Percentiles rank a stretch among this genome's conserved stretches.
These are phyloP conservation scores for Atkinsonella texensis DNA, from an alignment of 2,329 filamentous ascomycete species.

Conservation along the genomic window DNA sequence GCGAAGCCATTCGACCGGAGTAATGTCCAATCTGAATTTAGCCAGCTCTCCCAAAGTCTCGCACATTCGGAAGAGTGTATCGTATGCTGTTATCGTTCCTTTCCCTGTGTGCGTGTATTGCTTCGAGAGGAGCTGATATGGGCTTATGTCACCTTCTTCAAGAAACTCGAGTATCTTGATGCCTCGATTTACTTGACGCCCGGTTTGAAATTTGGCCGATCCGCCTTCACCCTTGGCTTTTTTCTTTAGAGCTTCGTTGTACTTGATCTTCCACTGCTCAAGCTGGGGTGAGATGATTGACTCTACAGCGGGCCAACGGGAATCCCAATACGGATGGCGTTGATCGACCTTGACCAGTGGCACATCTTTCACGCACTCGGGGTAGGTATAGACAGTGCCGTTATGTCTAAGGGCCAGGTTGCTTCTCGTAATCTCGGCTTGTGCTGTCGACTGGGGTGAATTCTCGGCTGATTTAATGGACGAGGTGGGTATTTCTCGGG, in stretches of 20 bases:
- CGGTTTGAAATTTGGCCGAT: conserved; percentile 39
- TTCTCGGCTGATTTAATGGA: conserved; percentile 15
- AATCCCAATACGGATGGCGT: conserved; percentile 43
- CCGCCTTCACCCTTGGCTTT: conserved; percentile 19
- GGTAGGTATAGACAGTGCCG: conserved; percentile 36
- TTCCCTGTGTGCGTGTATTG: conserved; percentile 31
- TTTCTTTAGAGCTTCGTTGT: conserved; percentile 24
- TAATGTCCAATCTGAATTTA: conserved; percentile 40
- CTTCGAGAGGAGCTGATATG: conserved; percentile 44
- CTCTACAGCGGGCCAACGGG: conserved; percentile 36
- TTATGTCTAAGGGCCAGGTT: conserved; percentile 35
- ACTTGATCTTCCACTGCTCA: conserved; percentile 36
- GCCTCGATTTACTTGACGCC: conserved; percentile 45
- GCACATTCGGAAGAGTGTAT: conserved; percentile 43
- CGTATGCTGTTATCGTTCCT: conserved; percentile 36
- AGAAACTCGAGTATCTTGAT: conserved; percentile 40
- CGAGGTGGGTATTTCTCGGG: conserved; percentile 18
- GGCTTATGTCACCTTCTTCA: conserved; percentile 37
- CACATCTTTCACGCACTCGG: conserved; percentile 39
- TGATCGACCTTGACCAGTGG: conserved; percentile 39
- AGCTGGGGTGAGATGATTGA: conserved; percentile 30
- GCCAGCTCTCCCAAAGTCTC: conserved; percentile 41
- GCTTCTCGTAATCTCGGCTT: conserved; percentile 30
- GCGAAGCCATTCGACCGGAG: conserved; percentile 43
- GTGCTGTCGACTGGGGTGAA: conserved; percentile 15